Conservation (phyloP, 2,329 filamentous ascomycete genomes). For the Pezicula rhizophila region DNA sequence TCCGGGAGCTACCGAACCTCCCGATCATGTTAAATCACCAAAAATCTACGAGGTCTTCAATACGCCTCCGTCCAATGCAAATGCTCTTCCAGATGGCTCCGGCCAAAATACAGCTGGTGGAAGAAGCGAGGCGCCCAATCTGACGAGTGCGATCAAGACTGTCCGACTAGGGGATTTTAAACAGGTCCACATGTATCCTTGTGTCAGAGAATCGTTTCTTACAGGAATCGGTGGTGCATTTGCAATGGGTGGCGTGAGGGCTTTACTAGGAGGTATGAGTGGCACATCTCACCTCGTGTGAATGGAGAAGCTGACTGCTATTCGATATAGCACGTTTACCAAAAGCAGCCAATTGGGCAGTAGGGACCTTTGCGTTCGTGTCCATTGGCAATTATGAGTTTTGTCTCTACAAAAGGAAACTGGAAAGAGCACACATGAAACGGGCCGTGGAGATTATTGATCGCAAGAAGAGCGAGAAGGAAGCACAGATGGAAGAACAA, state of each 20-base stretch:
- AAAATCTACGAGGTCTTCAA: slow-evolving; percentile 36
- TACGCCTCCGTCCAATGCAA: slow-evolving; percentile 22
- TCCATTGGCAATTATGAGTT: slow-evolving; percentile 76
- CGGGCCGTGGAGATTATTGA: slow-evolving; percentile 78
- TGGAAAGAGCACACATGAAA: slow-evolving; percentile 79
- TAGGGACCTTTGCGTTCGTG: slow-evolving; percentile 65
- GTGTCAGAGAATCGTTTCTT: slow-evolving; percentile 75
- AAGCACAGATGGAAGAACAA: slow-evolving; percentile 36
- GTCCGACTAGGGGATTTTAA: slow-evolving; percentile 65
- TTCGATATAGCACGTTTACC: slow-evolving; percentile 47
- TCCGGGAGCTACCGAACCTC: slow-evolving; percentile 28
- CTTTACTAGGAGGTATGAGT: slow-evolving; percentile 64
- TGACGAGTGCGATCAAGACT: slow-evolving; percentile 59
- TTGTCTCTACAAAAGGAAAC: slow-evolving; percentile 67
- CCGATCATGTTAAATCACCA: slow-evolving; percentile 28
- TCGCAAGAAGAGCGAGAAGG: slow-evolving; percentile 62
- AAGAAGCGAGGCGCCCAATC: slow-evolving; percentile 28
- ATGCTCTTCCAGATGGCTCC: slow-evolving; percentile 26
- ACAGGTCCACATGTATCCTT: slow-evolving; percentile 72
- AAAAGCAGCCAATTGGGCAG: slow-evolving; percentile 77
- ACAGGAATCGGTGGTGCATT: slow-evolving; percentile 78
- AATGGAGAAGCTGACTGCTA: slow-evolving; percentile 4
- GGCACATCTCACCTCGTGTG: not conserved
- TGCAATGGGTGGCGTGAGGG: slow-evolving; percentile 66
- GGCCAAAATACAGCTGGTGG: slow-evolving; percentile 28